These are phyloP conservation scores for Paraphysoderma sedebokerense DNA, from an alignment of 371 early-diverging fungal species.

Conservation along the genomic window DNA sequence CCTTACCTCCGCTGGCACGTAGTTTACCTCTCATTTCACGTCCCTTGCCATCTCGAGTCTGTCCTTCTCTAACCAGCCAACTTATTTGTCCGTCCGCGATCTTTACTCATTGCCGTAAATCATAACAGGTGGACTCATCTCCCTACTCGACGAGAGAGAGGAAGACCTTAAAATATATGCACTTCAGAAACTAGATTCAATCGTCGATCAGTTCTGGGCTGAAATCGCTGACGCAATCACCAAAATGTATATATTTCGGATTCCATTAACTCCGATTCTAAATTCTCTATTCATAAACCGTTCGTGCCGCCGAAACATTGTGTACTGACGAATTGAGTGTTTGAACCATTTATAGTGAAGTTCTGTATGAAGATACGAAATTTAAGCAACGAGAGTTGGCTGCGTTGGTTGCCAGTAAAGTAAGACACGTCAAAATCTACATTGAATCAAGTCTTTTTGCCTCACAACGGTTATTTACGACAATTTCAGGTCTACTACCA, in stretches of 20 bases:
- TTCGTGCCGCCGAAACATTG: neutral
- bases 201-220: constrained; percentile 92
- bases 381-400: constrained; percentile 77
- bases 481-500: constrained; percentile 65
- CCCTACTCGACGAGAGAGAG: constrained; percentile 83
- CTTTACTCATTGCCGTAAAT: too few species aligned
- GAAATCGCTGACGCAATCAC: constrained; percentile 88
- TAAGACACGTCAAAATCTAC: constrained; percentile 13
- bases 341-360: constrained; percentile 55
- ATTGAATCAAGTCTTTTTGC: neutral
- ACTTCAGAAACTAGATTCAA: constrained; percentile 60
- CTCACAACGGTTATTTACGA: neutral
- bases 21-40: too few species aligned
- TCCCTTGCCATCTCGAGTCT: too few species aligned
- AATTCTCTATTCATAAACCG: too few species aligned
- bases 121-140: constrained; percentile 70
- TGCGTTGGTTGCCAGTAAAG: constrained; percentile 90
- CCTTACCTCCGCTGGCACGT: too few species aligned
- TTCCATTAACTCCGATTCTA: too few species aligned
- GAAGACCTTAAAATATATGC: constrained; percentile 81
- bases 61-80: too few species aligned
- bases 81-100: too few species aligned
- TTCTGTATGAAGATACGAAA: constrained; percentile 73
- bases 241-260: constrained; percentile 52
- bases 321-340: too few species aligned